phyloP scores from a whole-genome alignment of 2,329 filamentous ascomycete genomes.

The Basipetospora chlamydospora region DNA sequence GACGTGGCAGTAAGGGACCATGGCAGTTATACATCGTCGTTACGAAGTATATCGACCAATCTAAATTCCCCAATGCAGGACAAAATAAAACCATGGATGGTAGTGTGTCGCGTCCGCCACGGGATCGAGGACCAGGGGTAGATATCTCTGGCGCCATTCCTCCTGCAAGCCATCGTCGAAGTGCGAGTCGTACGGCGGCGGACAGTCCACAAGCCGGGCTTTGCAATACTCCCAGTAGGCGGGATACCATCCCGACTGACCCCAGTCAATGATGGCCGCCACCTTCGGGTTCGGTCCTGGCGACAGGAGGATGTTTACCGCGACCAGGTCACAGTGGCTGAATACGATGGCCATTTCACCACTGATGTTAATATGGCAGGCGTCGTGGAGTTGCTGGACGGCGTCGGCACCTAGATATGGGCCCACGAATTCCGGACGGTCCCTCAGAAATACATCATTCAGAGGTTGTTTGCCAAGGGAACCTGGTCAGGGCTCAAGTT shows the following conservation, averaged over 20 bases:
- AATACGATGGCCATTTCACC: background rate
- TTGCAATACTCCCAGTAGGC: constrained; percentile 19
- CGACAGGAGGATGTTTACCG: background rate
- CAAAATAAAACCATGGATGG: too few relatives aligned
- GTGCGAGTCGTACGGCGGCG: too few relatives aligned
- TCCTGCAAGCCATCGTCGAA: too few relatives aligned
- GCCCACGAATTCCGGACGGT: constrained; percentile 11
- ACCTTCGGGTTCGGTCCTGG: constrained; percentile 5
- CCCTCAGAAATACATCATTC: background rate
- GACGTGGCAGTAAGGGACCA: too few relatives aligned
- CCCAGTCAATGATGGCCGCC: constrained; percentile 15
- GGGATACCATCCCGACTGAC: constrained; percentile 17
- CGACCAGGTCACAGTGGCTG: background rate
- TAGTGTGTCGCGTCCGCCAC: too few relatives aligned
- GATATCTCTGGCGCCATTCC: too few relatives aligned
- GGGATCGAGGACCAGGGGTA: too few relatives aligned
- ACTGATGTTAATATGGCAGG: constrained; percentile 16
- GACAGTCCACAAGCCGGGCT: background rate
- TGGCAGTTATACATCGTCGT: too few relatives aligned
- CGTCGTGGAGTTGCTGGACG: constrained; percentile 16
- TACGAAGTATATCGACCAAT: too few relatives aligned
- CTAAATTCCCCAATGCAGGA: too few relatives aligned
- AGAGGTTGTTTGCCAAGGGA: too few relatives aligned
- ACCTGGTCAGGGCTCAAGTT: too few relatives aligned
- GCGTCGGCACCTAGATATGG: constrained; percentile 17